Evolutionary conservation across 1,284 basidiomycete species (phyloP).

Genomic region (Puccinia polysora): DNA sequence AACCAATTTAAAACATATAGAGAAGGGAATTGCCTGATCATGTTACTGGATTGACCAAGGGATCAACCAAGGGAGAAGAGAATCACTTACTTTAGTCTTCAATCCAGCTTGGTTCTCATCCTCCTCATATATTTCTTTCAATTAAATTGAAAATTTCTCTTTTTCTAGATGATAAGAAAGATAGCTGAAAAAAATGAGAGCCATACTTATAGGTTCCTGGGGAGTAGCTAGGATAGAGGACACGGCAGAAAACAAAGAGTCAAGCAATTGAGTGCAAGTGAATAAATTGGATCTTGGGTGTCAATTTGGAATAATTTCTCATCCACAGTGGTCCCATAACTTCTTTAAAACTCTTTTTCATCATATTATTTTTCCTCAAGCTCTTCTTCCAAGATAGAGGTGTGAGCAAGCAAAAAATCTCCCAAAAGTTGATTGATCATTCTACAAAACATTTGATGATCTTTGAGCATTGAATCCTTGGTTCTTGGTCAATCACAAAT

Average conservation of each 20-base stretch:
- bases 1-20: no score
- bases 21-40: neutral
- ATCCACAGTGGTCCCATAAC: no score
- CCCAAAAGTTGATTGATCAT: constrained; percentile 20
- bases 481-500: neutral
- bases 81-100: constrained; percentile 7
- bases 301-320: constrained; percentile 9
- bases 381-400: constrained; percentile 8
- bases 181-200: neutral
- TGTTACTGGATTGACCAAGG: neutral
- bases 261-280: constrained; percentile 1
- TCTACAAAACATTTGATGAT: neutral
- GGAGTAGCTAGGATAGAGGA: neutral
- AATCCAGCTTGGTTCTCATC: neutral
- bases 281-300: constrained; percentile 12
- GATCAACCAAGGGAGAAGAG: neutral
- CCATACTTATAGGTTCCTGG: neutral
- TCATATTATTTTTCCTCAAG: constrained; percentile 20
- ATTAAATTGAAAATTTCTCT: neutral
- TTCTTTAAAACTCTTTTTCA: neutral
- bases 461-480: neutral
- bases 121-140: neutral
- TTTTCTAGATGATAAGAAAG: constrained; percentile 2
- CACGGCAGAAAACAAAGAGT: neutral
- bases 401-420: constrained; percentile 7